Evolutionary conservation across 1,284 basidiomycete genomes (phyloP), one percentile per base, ranked within the genome.

Genomic region (Trichosporon sp.): DNA sequence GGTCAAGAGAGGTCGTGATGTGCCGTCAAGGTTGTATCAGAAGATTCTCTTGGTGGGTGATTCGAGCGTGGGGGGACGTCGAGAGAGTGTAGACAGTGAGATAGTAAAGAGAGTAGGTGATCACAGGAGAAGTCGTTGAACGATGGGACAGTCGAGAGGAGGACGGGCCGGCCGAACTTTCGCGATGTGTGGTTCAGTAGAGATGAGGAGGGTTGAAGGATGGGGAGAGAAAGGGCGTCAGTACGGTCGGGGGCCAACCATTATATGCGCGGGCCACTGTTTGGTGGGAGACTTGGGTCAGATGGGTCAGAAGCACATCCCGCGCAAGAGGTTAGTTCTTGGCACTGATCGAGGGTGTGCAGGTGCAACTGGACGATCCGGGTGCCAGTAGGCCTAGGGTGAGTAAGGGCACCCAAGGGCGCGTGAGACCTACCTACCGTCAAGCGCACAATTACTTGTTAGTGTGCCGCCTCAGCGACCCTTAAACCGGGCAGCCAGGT

Each of bases 41-140:
- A 4, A 46, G 14, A 7, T 6, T 63, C 59, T 63, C 59, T 63
- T 37, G 59, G 31, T 31, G 32, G 59, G 59, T 32, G 59, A 16
- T 61, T 63, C 32, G 59, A 63, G 14, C 59, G 59, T 63, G 51
- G 11, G 51, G 35, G 43, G 43, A 46, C 43, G 43, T 46, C 43
- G 43, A 46, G 51, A 54, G 51, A 54, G 51, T 21, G 51, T 54
- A 54, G 51, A 54, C 19, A 63, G 32, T n/a, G 59, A 63, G 59
- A n/a, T 63, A n/a, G 59, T 63, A 63, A 63, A 37, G 59, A 63
- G 59, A 63, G 59, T 59, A 63, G 32, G 31, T 35, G 59, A 12
- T 63, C 31, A 63, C 59, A 63, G 32, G 31, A 63, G 32, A 54
- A 54, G 59, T 63, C 59, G 59, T 63, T 63, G 59, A 63, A 63